Conservation (phyloP, 2,329 filamentous ascomycete species). For the Coniochaeta sp. region DNA sequence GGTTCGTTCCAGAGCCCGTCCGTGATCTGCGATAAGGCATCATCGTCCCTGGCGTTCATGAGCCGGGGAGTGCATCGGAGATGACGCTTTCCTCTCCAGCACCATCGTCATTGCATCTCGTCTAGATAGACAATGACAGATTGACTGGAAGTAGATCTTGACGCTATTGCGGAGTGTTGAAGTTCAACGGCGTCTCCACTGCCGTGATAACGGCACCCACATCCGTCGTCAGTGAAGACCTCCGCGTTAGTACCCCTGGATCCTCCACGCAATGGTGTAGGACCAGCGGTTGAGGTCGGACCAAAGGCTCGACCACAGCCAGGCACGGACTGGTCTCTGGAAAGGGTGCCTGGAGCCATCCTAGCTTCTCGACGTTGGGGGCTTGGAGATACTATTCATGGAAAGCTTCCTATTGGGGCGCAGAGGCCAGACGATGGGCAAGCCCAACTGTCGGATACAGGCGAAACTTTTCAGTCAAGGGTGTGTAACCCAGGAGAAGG, state of each 20-base stretch:
- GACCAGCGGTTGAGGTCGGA: too few species aligned
- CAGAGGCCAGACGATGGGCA: neutral
- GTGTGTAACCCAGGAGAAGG: too few species aligned
- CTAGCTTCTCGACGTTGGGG: too few species aligned
- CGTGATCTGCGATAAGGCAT: neutral
- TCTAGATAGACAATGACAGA: neutral
- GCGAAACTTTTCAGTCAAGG: too few species aligned
- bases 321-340: too few species aligned
- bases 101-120: neutral
- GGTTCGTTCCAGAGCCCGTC: neutral
- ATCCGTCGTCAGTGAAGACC: neutral
- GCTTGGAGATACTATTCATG: neutral
- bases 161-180: neutral
- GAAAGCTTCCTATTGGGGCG: conserved; percentile 1
- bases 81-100: neutral
- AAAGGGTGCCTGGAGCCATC: too few species aligned
- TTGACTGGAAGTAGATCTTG: neutral
- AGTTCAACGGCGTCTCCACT: neutral
- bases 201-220: neutral
- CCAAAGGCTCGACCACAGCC: too few species aligned
- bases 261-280: too few species aligned
- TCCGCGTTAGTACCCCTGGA: neutral
- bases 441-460: too few species aligned
- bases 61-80: neutral
- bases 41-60: neutral